Conservation (phyloP, 108 stramenopile species). For the Cylindrotheca closterium region DNA sequence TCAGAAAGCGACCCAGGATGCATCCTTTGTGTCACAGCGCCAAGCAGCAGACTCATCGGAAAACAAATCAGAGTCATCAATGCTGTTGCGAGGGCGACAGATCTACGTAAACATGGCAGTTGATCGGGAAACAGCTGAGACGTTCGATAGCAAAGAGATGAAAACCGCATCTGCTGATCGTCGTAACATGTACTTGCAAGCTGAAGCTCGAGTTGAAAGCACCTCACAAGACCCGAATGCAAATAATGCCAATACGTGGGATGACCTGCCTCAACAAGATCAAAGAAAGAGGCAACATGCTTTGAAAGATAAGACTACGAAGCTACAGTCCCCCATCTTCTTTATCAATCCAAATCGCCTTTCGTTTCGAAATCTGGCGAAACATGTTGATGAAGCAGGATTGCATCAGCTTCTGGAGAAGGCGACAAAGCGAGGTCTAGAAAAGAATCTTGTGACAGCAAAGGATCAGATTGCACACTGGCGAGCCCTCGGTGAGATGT, state of each 20-base stretch:
- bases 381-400: conserved; percentile 83
- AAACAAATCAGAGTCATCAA: conserved; percentile 11
- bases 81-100: conserved; percentile 61
- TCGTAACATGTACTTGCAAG: conserved; percentile 93
- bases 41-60: conserved; percentile 22
- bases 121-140: conserved; percentile 71
- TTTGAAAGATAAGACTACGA: conserved; percentile 88
- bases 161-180: conserved; percentile 32
- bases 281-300: conserved; percentile 88
- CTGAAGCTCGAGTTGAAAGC: conserved; percentile 86
- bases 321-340: conserved; percentile 94
- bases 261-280: conserved; percentile 81
- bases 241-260: conserved; percentile 59
- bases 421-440: conserved; percentile 75
- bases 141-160: conserved; percentile 61
- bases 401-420: conserved; percentile 69
- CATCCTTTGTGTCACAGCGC: conserved; percentile 16
- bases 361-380: conserved; percentile 88
- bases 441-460: conserved; percentile 61
- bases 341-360: conserved; percentile 95
- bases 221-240: conserved; percentile 30
- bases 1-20: conserved; percentile 17
- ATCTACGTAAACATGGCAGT: conserved; percentile 78
- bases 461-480: conserved; percentile 84
- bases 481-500: conserved; percentile 72